Evolutionary conservation across 352 stramenopile genomes (phyloP).

Genomic region (Pythium rhizo-oryzae): DNA sequence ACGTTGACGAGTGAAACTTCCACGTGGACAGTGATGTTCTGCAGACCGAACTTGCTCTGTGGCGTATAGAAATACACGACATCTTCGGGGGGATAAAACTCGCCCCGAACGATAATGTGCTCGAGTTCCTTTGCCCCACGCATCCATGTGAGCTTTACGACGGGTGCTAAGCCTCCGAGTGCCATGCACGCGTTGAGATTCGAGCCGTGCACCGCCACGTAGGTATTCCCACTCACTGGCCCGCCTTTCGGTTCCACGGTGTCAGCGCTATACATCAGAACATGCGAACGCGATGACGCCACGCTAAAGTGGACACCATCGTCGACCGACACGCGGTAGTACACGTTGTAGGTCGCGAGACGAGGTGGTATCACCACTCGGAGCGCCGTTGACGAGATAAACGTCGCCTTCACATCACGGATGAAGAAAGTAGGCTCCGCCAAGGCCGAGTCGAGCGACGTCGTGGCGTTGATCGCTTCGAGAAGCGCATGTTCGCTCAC

Average conservation of each 20-base stretch:
- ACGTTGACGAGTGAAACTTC: constrained; percentile 39
- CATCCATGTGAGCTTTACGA: constrained; percentile 63
- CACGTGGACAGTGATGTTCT: constrained; percentile 62
- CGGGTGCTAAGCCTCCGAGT: constrained; percentile 25
- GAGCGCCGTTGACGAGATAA: constrained; percentile 44
- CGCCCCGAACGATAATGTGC: constrained; percentile 49
- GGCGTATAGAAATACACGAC: constrained; percentile 76
- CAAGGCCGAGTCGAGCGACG: not conserved
- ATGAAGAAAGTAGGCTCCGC: constrained; percentile 37
- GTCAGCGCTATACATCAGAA: constrained; percentile 63
- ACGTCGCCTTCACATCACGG: constrained; percentile 41
- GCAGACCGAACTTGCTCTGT: constrained; percentile 73
- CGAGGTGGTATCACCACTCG: constrained; percentile 45
- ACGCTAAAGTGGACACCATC: constrained; percentile 54
- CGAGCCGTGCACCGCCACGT: constrained; percentile 56
- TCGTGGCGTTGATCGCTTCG: constrained; percentile 2
- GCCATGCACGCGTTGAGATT: constrained; percentile 63
- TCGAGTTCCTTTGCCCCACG: constrained; percentile 62
- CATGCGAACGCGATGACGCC: constrained; percentile 32
- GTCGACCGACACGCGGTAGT: constrained; percentile 62
- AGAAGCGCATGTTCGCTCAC: constrained; percentile 10
- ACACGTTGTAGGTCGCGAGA: constrained; percentile 65
- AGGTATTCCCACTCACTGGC: constrained; percentile 73
- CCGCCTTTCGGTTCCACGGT: constrained; percentile 55
- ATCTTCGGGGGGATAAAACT: constrained; percentile 67